Evolutionary conservation across 208 protist species (phyloP), one percentile per base, ranked within the genome.

Genomic region (Trypanosoma mega): DNA sequence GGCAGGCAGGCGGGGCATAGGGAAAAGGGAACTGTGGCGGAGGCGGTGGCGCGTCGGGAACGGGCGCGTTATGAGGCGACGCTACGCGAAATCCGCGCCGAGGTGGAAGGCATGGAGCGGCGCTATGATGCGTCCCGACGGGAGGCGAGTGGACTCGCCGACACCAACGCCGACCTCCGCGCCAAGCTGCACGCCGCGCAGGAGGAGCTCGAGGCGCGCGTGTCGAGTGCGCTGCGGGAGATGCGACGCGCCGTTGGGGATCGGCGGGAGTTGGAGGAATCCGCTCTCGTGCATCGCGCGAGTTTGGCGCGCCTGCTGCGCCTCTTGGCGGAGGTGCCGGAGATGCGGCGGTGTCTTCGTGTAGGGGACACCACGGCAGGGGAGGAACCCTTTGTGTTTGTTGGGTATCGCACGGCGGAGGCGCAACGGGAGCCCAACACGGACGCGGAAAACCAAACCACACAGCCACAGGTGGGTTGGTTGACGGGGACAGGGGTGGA

Each of bases 261-360:
- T 20, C 72, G 58, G n/a, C 59, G 74, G 24, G 61, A 61, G 6
- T 50, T 91, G 24, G 71, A 68, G 37, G 77, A 84, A 47, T 75
- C 88, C 45, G 72, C 88, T 18, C 72, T 82, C 30, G 78, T 63
- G 4, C 70, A 76, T 37, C 85, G 71, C 34, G 59, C 86, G 4
- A 92, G 88, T 61, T 80, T 88, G 71, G 76, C 80, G 21, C 80
- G 85, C 5, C 67, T 94, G 62, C 71, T 94, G 58, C 76, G 68
- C n/a, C 51, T 94, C 20, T 65, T 94, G 44, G 59, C 66, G 5
- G 70, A 87, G 46, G 80, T 94, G n/a, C 88, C 88, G n/a, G 54
- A 67, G 14, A 60, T 94, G 53, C 56, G 55, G 9, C 62, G 76
- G 23, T 90, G 81, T 54, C 53, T 94, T 45, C 65, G 65, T 9